A percentile compares a stretch with the other conserved stretches of the same genome.
Conservation (phyloP, 352 stramenopile genomes). For the Phytophthora citrophthora region DNA sequence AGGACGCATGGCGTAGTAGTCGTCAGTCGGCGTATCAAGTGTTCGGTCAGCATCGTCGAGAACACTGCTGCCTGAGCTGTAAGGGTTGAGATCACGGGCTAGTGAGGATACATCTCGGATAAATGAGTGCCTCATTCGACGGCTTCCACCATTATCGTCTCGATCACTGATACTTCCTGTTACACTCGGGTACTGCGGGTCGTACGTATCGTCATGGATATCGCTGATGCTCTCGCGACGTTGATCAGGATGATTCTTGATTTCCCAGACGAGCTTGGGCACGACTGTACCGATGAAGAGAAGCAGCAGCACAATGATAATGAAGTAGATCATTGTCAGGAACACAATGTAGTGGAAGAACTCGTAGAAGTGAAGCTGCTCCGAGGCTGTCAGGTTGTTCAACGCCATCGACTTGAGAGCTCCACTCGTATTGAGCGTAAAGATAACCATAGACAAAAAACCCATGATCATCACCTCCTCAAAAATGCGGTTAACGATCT, state of each 20-base stretch:
- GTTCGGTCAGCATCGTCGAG: constrained; percentile 27
- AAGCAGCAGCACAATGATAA: constrained; percentile 84
- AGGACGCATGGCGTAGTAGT: constrained; percentile 29
- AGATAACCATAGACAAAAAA: constrained; percentile 91
- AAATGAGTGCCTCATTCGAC: constrained; percentile 39
- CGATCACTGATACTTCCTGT: constrained; percentile 28
- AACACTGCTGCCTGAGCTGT: constrained; percentile 24
- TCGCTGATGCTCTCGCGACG: constrained; percentile 34
- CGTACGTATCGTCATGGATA: constrained; percentile 36
- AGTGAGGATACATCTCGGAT: constrained; percentile 32
- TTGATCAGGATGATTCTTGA: constrained; percentile 37
- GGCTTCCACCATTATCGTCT: constrained; percentile 25
- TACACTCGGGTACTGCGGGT: constrained; percentile 21
- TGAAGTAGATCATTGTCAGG: constrained; percentile 91
- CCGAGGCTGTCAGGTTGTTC: constrained; percentile 50
- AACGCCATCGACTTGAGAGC: constrained; percentile 60
- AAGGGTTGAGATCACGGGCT: constrained; percentile 18
- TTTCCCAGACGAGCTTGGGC: constrained; percentile 79
- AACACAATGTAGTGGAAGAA: constrained; percentile 93
- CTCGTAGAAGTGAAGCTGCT: constrained; percentile 89
- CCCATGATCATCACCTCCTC: constrained; percentile 91
- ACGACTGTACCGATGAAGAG: constrained; percentile 87
- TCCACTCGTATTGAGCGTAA: constrained; percentile 85
- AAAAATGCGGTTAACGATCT: constrained; percentile 88
- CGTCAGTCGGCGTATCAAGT: constrained; percentile 29